Base-by-base conservation (phyloP, 768 basidiomycete species). In the Peribolospora kevripleyi region DNA sequence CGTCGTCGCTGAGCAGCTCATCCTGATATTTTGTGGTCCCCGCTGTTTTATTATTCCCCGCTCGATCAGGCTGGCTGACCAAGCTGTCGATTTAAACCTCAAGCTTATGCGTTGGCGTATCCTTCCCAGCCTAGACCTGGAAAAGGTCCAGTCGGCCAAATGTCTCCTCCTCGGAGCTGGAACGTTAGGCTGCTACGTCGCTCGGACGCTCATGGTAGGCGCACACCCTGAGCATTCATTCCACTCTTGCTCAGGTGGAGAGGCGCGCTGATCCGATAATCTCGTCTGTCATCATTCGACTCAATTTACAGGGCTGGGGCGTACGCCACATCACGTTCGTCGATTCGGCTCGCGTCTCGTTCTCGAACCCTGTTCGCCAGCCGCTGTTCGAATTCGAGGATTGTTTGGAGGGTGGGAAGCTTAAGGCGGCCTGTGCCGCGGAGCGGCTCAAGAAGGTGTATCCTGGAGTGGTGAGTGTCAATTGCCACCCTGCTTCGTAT, bases 41-140 rank as follows among this genome's bases (percentile, higher is more conserved):
- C 3, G 7, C n/a, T 48, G 4, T 2, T 41, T 51, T 40, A 36
- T 14, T n/a, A 3, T 5, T 4, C 11, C 2, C 0, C n/a, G 0
- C 9, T 25, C 1, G 39, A 46, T 5, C 59, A 87, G 87, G 61
- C 75, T 97, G 4, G 90, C 91, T 0, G 79, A 84, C 59, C 91
- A 98, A 67, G 93, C 93, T 0, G 87, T 97, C n/a, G 88, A 95
- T 68, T 72, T 98, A 46, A 98, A 97, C 65, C 72, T 97, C 50
- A 95, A 95, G 65, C 74, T 98, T 46, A 97, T 98, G 91, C 76
- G 86, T 14, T 97, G 91, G 91, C 76, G 91, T 14, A 87, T 97
- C 60, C 71, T 97, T 14, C 93, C 93, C 10, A 70, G 75, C 1
- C 77, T 98, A 51, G 76, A 97, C 59, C 74, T 97, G 9, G 90